Percentiles rank a stretch among this genome's conserved stretches.
Evolutionary conservation across 164 flowering plant species (phyloP).

Genomic region (Chimonanthus praecox): DNA sequence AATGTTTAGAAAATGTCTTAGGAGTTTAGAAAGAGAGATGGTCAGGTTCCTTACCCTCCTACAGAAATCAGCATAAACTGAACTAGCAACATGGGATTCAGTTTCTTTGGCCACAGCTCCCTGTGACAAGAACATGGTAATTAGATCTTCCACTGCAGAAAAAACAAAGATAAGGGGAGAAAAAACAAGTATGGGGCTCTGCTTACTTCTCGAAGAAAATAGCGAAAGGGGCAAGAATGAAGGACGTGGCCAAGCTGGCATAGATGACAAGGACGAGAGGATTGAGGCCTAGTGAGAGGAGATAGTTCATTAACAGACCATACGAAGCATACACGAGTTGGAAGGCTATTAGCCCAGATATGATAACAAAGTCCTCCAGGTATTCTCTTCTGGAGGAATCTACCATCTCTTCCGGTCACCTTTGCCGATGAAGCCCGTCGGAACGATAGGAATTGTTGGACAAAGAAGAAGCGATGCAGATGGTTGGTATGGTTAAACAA

Average conservation of each 20-base stretch:
- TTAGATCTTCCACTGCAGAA: not conserved
- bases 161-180: not conserved
- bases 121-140: constrained; percentile 27
- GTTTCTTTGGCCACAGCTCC: constrained; percentile 53
- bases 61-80: constrained; percentile 56
- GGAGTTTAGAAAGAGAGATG: not conserved
- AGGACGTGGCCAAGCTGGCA: constrained; percentile 17
- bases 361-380: constrained; percentile 11
- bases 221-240: constrained; percentile 22
- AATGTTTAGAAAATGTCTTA: not conserved
- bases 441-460: too few species aligned
- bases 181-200: not conserved
- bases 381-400: not conserved
- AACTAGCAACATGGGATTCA: constrained; percentile 36
- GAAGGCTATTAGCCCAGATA: constrained; percentile 11
- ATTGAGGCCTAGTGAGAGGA: constrained; percentile 21
- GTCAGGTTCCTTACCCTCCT: constrained; percentile 45
- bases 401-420: constrained; percentile 3
- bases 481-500: too few species aligned
- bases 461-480: too few species aligned
- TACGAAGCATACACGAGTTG: constrained; percentile 16
- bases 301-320: constrained; percentile 14
- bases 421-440: too few species aligned
- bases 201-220: constrained; percentile 25
- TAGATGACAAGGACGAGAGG: constrained; percentile 21